These are phyloP conservation scores for Venturiaceae sp. DNA, from an alignment of 2,329 filamentous ascomycete species.

Conservation along the genomic window DNA sequence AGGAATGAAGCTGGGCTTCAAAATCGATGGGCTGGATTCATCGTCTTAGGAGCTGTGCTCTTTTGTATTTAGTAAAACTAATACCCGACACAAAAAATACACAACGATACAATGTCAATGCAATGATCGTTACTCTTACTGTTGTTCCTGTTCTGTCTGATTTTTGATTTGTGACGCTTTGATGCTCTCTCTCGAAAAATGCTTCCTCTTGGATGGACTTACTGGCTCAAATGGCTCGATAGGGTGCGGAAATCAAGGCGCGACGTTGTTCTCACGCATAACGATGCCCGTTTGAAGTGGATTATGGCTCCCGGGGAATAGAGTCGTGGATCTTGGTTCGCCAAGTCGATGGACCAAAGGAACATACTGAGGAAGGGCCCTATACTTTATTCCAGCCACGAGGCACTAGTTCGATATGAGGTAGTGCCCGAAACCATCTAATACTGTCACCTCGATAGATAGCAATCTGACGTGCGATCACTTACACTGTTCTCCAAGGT, in stretches of 20 bases:
- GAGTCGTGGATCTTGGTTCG: background rate
- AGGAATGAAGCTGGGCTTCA: conserved; percentile 1
- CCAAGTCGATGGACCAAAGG: background rate
- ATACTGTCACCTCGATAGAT: background rate
- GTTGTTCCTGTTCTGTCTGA: background rate
- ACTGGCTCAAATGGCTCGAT: background rate
- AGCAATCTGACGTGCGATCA: background rate
- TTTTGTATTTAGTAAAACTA: background rate
- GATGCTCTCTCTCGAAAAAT: too few relatives aligned
- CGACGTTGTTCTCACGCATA: background rate
- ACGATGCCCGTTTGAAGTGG: background rate
- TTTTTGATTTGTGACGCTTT: too few relatives aligned
- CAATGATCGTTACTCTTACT: background rate
- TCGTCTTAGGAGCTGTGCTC: background rate
- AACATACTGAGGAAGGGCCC: too few relatives aligned
- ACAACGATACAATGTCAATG: background rate
- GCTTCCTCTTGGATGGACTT: background rate
- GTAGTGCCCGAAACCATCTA: background rate
- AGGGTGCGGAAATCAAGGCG: background rate
- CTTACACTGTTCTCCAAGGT: too few relatives aligned
- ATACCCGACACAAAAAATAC: background rate
- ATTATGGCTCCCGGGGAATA: background rate
- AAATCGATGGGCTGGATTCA: background rate
- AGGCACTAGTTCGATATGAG: background rate
- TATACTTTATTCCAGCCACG: too few relatives aligned